phyloP scores from a whole-genome alignment of 352 stramenopile genomes.

The Globisporangium barbulae region DNA sequence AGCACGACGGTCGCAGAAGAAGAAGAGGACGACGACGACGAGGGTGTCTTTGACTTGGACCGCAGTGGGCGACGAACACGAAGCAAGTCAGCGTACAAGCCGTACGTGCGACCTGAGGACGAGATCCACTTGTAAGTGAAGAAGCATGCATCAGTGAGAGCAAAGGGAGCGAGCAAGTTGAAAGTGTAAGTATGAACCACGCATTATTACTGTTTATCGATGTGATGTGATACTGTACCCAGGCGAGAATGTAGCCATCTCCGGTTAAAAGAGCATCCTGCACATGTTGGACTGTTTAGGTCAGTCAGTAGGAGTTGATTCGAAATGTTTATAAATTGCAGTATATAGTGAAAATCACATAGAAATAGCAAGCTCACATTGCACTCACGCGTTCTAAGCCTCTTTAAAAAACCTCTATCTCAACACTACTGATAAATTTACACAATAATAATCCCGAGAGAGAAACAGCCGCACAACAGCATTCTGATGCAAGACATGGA shows the following conservation, averaged over 20 bases:
- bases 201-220: not conserved
- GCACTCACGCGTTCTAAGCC: not conserved
- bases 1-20: constrained; percentile 2
- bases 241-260: not conserved
- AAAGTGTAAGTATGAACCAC: not conserved
- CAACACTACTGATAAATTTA: not conserved
- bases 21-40: constrained; percentile 1
- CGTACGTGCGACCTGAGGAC: not conserved
- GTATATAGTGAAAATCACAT: not conserved
- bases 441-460: not conserved
- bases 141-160: not conserved
- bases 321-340: too few relatives aligned
- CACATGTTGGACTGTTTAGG: too few relatives aligned
- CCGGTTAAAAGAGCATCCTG: not conserved
- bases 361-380: not conserved
- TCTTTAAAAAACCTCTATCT: not conserved
- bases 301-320: too few relatives aligned
- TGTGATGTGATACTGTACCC: too few relatives aligned
- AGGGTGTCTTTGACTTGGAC: not conserved
- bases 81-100: not conserved
- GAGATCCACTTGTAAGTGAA: constrained; percentile 11
- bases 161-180: not conserved
- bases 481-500: constrained; percentile 1
- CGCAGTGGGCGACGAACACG: not conserved
- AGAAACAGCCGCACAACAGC: not conserved